These are phyloP conservation scores for Wickerhamiella cacticola DNA, from an alignment of 805 yeast species.

Conservation along the genomic window DNA sequence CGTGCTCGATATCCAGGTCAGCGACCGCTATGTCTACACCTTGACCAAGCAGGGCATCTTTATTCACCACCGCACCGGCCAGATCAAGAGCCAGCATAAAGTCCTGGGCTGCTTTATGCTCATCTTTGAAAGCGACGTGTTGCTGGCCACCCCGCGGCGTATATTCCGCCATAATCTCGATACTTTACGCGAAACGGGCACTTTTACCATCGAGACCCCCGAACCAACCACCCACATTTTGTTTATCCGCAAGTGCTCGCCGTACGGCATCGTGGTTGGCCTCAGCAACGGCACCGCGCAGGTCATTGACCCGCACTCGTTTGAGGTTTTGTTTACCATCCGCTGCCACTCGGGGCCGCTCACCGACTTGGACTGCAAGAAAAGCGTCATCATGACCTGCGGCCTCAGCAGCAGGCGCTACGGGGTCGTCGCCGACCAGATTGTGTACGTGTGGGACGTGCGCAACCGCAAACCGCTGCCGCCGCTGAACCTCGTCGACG, in stretches of 20 bases:
- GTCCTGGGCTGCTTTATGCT: conserved; percentile 19
- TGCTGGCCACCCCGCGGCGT: conserved; percentile 27
- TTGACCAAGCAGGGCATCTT: conserved; percentile 42
- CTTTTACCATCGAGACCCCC: conserved; percentile 21
- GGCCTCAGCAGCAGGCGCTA: conserved; percentile 58
- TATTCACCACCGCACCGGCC: conserved; percentile 47
- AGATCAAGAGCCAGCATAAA: conserved; percentile 30
- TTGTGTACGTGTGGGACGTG: conserved; percentile 71
- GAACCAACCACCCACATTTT: conserved; percentile 19
- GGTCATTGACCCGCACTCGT: conserved; percentile 29
- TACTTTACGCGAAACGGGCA: conserved; percentile 30
- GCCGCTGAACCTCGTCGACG: conserved; percentile 80
- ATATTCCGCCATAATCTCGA: conserved; percentile 27
- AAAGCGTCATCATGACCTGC: conserved; percentile 45
- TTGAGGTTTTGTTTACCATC: conserved; percentile 25
- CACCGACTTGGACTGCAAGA: conserved; percentile 31
- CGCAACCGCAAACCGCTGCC: conserved; percentile 57
- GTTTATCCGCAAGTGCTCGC: conserved; percentile 26
- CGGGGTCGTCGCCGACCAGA: conserved; percentile 56
- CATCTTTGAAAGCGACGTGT: conserved; percentile 28
- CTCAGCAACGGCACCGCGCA: conserved; percentile 28
- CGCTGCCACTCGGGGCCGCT: conserved; percentile 31
- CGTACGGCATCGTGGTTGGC: conserved; percentile 27
- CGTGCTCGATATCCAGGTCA: conserved; percentile 42
- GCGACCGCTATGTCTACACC: conserved; percentile 47